Conservation (phyloP, 2,329 filamentous ascomycete species). For the Colletotrichum liaoningense region DNA sequence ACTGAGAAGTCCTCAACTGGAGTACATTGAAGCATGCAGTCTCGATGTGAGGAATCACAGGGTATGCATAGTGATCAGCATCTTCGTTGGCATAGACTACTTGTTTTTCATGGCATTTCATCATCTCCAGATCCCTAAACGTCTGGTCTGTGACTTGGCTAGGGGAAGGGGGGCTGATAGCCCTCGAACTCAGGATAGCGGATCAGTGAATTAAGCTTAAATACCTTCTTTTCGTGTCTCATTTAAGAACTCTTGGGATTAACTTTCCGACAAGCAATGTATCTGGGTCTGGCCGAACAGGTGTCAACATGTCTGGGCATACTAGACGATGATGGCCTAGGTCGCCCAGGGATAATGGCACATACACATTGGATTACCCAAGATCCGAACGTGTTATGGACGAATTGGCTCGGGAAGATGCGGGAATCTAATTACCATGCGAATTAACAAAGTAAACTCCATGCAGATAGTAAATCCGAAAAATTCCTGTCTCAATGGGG, state of each 20-base stretch:
- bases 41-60: neutral
- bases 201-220: neutral
- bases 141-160: neutral
- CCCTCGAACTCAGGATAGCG: no score
- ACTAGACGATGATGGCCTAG: neutral
- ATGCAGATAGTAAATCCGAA: no score
- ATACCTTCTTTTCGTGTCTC: neutral
- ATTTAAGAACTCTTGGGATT: neutral
- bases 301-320: neutral
- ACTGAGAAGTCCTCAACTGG: neutral
- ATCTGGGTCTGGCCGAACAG: neutral
- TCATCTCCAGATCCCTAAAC: no score
- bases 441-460: no score
- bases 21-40: neutral
- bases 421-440: neutral
- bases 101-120: neutral
- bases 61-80: neutral
- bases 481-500: no score
- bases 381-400: neutral
- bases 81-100: neutral
- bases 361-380: no score
- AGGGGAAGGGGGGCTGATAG: neutral
- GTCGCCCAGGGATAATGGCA: neutral
- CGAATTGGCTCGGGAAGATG: rapidly evolving
- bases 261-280: no score